A percentile compares a stretch with the other conserved stretches of the same genome.
Conservation (phyloP, 2,329 filamentous ascomycete species). For the Colletotrichum euphorbiae region DNA sequence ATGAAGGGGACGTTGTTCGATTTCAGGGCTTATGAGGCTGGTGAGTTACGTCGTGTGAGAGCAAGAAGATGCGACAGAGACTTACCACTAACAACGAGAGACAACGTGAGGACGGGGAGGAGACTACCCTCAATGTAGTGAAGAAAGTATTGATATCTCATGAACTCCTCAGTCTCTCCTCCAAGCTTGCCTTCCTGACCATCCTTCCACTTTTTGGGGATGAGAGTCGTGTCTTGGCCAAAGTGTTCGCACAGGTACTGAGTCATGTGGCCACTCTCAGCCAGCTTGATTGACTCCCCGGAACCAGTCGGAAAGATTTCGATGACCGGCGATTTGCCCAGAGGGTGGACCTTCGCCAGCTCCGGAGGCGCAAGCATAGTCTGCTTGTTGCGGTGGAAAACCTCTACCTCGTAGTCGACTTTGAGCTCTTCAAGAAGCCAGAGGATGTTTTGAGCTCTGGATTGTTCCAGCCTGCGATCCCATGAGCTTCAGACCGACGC, state of each 20-base stretch:
- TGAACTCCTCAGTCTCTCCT: constrained; percentile 71
- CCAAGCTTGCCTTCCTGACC: constrained; percentile 68
- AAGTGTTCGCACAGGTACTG: constrained; percentile 84
- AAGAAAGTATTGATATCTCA: constrained; percentile 76
- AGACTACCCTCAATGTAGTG: constrained; percentile 89
- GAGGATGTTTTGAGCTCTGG: constrained; percentile 83
- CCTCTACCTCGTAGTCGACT: constrained; percentile 81
- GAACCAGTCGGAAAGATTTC: constrained; percentile 64
- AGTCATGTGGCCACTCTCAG: constrained; percentile 83
- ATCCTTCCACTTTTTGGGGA: constrained; percentile 66
- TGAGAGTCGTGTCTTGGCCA: constrained; percentile 56
- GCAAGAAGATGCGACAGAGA: constrained; percentile 20
- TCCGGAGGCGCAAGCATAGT: constrained; percentile 79
- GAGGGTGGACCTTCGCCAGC: constrained; percentile 81
- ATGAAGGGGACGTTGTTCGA: constrained; percentile 62
- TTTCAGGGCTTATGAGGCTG: constrained; percentile 52
- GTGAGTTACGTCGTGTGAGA: not conserved
- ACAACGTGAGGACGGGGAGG: constrained; percentile 77
- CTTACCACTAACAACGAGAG: constrained; percentile 68
- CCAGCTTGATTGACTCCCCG: constrained; percentile 69
- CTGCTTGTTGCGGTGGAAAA: constrained; percentile 75
- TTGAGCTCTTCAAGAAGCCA: constrained; percentile 89
- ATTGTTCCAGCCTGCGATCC: constrained; percentile 79
- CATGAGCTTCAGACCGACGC: not conserved
- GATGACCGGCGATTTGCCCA: constrained; percentile 89